These are phyloP conservation scores for Coleophoma cylindrospora DNA, from an alignment of 2,329 filamentous ascomycete species.

Conservation along the genomic window DNA sequence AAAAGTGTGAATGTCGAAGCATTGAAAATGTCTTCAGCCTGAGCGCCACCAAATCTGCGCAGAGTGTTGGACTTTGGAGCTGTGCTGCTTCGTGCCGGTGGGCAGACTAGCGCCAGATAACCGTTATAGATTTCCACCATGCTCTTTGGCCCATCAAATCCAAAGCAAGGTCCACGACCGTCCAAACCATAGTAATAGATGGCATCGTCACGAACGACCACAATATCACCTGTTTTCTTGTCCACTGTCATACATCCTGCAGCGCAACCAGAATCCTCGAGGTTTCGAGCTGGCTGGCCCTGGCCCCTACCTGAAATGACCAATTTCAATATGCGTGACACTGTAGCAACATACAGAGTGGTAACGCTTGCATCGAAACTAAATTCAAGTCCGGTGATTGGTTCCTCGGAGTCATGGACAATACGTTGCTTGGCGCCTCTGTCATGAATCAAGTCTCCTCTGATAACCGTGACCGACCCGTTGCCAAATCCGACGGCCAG, in stretches of 20 bases:
- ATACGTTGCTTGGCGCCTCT: constrained; percentile 90
- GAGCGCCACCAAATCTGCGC: constrained; percentile 66
- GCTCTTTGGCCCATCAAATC: constrained; percentile 88
- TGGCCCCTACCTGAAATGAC: constrained; percentile 85
- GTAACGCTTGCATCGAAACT: constrained; percentile 54
- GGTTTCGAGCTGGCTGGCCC: constrained; percentile 78
- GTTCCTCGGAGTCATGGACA: constrained; percentile 95
- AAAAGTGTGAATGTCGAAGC: constrained; percentile 85
- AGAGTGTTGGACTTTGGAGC: constrained; percentile 48
- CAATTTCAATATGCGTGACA: constrained; percentile 78
- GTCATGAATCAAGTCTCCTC: constrained; percentile 93
- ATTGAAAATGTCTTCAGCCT: constrained; percentile 75
- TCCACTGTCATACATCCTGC: constrained; percentile 95
- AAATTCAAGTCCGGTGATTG: constrained; percentile 86
- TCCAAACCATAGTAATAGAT: constrained; percentile 89
- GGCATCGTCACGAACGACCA: constrained; percentile 92
- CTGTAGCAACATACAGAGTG: constrained; percentile 89
- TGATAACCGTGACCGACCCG: constrained; percentile 86
- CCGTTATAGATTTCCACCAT: constrained; percentile 74
- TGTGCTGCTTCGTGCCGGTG: constrained; percentile 50
- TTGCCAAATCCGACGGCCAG: constrained; percentile 95
- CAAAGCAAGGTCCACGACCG: constrained; percentile 80
- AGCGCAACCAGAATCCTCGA: constrained; percentile 86
- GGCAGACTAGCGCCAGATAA: constrained; percentile 83
- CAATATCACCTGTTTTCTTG: constrained; percentile 71